Conservation (phyloP, 2,329 filamentous ascomycete species). For the Pyrenophora tritici-repentis region DNA sequence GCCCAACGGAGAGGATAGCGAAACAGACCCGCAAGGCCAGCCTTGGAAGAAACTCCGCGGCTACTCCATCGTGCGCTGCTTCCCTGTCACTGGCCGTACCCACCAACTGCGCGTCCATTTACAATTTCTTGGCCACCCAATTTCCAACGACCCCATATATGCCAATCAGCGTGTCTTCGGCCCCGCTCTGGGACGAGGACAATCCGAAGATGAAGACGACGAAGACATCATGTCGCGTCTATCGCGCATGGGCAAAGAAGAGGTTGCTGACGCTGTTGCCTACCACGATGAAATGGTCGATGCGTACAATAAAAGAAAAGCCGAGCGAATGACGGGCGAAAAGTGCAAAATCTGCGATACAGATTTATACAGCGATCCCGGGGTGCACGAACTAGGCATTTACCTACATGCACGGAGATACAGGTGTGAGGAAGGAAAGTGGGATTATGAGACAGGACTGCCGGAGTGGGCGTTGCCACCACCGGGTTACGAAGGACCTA, state of each 20-base stretch:
- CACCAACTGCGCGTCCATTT: slow-evolving; percentile 95
- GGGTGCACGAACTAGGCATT: slow-evolving; percentile 84
- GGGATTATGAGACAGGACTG: slow-evolving; percentile 85
- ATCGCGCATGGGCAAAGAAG: slow-evolving; percentile 89
- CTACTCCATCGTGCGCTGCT: slow-evolving; percentile 92
- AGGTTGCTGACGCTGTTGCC: slow-evolving; percentile 85
- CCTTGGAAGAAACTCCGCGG: slow-evolving; percentile 66
- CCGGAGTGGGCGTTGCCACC: slow-evolving; percentile 89
- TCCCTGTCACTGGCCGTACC: slow-evolving; percentile 90
- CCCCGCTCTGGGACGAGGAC: slow-evolving; percentile 70
- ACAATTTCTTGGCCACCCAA: slow-evolving; percentile 92
- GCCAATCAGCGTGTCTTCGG: slow-evolving; percentile 94
- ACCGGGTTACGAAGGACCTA: slow-evolving; percentile 71
- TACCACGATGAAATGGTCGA: slow-evolving; percentile 96
- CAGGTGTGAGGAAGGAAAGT: slow-evolving; percentile 78
- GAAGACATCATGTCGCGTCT: slow-evolving; percentile 88
- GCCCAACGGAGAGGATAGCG: slow-evolving; percentile 17
- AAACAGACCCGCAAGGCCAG: slow-evolving; percentile 40
- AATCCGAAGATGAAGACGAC: slow-evolving; percentile 74
- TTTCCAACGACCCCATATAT: slow-evolving; percentile 97
- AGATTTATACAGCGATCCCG: slow-evolving; percentile 90
- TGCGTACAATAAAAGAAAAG: slow-evolving; percentile 85
- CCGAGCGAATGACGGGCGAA: slow-evolving; percentile 90
- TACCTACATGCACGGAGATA: slow-evolving; percentile 94
- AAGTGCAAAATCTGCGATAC: slow-evolving; percentile 82